A percentile compares a stretch with the other conserved stretches of the same genome.
phyloP scores from a whole-genome alignment of 805 yeast species.

The Candida quercuum region DNA sequence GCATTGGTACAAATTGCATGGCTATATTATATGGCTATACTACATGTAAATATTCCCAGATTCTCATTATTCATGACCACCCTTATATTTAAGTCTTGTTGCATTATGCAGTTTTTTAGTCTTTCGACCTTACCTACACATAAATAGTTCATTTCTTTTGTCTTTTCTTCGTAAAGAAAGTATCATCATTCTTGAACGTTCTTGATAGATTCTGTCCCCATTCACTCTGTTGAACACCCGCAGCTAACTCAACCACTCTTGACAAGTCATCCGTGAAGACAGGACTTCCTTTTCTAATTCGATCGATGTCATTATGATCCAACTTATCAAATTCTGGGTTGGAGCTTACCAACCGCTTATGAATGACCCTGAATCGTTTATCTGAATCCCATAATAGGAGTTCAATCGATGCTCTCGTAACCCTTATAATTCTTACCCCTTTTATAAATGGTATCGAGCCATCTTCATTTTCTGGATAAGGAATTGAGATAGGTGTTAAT shows the following conservation, averaged over 20 bases:
- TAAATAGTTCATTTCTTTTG: neutral
- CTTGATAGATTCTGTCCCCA: slow-evolving; percentile 17
- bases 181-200: slow-evolving; percentile 13
- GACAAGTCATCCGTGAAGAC: slow-evolving; percentile 13
- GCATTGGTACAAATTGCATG: neutral
- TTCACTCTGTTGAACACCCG: slow-evolving; percentile 19
- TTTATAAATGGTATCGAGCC: too few species aligned
- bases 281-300: slow-evolving; percentile 15
- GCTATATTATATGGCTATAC: too few species aligned
- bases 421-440: too few species aligned
- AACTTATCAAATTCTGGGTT: slow-evolving; percentile 7
- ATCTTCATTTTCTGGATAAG: too few species aligned
- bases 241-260: slow-evolving; percentile 15
- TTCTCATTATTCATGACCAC: neutral
- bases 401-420: slow-evolving; percentile 1
- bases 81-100: too few species aligned
- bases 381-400: slow-evolving; percentile 7
- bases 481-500: slow-evolving; percentile 1
- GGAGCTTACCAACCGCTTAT: neutral
- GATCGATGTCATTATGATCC: slow-evolving; percentile 11
- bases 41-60: neutral
- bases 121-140: too few species aligned
- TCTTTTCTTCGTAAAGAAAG: slow-evolving; percentile 11
- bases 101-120: too few species aligned
- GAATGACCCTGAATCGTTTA: slow-evolving; percentile 2